Conservation (phyloP, 495 filamentous ascomycete species). For the Daldinia vernicosa region DNA sequence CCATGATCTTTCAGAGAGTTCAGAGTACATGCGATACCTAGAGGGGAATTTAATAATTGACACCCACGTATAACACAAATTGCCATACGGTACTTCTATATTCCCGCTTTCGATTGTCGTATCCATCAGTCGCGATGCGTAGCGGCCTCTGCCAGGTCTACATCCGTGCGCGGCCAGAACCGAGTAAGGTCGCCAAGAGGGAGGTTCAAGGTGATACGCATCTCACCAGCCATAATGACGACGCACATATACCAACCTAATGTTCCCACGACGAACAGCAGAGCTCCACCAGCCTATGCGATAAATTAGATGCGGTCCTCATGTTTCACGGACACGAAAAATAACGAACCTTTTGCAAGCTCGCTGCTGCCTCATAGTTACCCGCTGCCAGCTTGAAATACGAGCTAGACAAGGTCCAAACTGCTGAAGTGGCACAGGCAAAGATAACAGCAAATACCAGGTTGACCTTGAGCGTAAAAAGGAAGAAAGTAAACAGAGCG, state of each 20-base stretch:
- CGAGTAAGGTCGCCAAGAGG: constrained; percentile 64
- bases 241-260: constrained; percentile 66
- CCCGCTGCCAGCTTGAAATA: constrained; percentile 61
- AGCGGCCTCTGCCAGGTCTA: constrained; percentile 50
- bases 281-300: constrained; percentile 54
- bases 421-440: constrained; percentile 56
- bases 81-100: background rate
- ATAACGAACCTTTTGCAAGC: constrained; percentile 56
- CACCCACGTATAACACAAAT: background rate
- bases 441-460: constrained; percentile 63
- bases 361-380: constrained; percentile 53
- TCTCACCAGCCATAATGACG: constrained; percentile 64
- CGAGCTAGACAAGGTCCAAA: constrained; percentile 59
- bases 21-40: background rate
- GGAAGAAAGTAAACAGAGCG: constrained; percentile 63
- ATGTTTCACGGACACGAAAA: background rate
- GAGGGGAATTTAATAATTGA: background rate
- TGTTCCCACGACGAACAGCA: constrained; percentile 59
- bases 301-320: background rate
- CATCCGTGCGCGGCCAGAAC: constrained; percentile 61
- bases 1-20: background rate
- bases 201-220: constrained; percentile 62
- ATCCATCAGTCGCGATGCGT: constrained; percentile 45
- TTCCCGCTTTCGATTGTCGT: background rate
- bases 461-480: constrained; percentile 65